Conservation (phyloP, 1,284 basidiomycete species). For the Takashimella koratensis region DNA sequence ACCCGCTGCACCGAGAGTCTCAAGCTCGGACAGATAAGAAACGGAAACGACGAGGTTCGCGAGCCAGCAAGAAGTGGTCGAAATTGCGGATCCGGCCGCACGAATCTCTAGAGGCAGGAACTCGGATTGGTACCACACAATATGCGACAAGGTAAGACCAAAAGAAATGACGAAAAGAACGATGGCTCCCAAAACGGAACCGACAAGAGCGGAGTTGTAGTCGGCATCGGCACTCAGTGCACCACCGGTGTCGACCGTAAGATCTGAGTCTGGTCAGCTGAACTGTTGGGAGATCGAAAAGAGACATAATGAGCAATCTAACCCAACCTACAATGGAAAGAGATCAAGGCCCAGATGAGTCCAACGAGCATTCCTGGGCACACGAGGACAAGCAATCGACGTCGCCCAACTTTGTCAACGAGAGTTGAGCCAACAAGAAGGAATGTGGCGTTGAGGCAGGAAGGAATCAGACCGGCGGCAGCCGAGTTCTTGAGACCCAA, state of each 20-base stretch:
- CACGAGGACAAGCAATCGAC: conserved; percentile 20
- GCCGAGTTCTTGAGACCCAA: conserved; percentile 43
- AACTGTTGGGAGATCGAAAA: neutral
- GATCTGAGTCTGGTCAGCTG: neutral
- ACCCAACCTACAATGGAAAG: conserved; percentile 29
- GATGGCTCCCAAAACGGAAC: conserved; percentile 34
- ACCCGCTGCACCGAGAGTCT: conserved; percentile 15
- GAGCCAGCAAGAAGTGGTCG: conserved; percentile 18
- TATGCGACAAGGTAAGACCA: conserved; percentile 37
- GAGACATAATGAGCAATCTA: neutral
- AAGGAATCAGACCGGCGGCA: conserved; percentile 39
- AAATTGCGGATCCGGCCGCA: conserved; percentile 25
- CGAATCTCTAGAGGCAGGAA: conserved; percentile 40
- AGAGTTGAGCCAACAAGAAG: conserved; percentile 39
- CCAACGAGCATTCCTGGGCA: conserved; percentile 30
- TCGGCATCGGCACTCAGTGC: conserved; percentile 17
- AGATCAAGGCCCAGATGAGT: conserved; percentile 28
- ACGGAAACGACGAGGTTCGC: conserved; percentile 28
- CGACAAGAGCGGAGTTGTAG: conserved; percentile 18
- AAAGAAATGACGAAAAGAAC: conserved; percentile 40
- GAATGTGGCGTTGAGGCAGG: conserved; percentile 42
- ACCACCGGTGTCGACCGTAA: conserved; percentile 7
- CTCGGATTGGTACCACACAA: conserved; percentile 42
- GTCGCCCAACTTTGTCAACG: conserved; percentile 11
- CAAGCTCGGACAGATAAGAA: conserved; percentile 17